Evolutionary conservation across 805 yeast genomes (phyloP).

Genomic region (Starmerella powellii): DNA sequence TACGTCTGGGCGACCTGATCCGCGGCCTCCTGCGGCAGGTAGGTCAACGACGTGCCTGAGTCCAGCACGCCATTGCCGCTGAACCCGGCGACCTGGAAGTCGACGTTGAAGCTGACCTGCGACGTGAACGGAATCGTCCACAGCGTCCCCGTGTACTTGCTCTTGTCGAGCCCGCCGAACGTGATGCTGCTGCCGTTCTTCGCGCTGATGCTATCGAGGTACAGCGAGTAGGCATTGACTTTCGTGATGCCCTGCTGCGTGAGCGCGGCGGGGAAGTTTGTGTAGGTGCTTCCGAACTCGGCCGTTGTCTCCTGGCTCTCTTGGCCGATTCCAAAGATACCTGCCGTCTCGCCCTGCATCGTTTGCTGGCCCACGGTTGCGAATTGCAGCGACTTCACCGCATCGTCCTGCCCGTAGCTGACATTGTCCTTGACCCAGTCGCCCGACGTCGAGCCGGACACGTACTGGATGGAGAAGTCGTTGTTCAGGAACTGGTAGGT

Average conservation of each 20-base stretch:
- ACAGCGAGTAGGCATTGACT: slow-evolving; percentile 37
- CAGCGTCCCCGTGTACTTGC: slow-evolving; percentile 43
- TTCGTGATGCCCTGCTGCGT: slow-evolving; percentile 34
- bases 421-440: slow-evolving; percentile 52
- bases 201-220: slow-evolving; percentile 29
- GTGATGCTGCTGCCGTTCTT: slow-evolving; percentile 8
- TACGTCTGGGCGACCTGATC: slow-evolving; percentile 10
- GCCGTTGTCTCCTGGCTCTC: slow-evolving; percentile 9
- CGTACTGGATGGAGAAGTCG: slow-evolving; percentile 24
- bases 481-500: slow-evolving; percentile 21
- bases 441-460: slow-evolving; percentile 37
- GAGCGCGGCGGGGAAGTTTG: slow-evolving; percentile 28
- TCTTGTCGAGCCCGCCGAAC: slow-evolving; percentile 61
- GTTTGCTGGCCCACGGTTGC: slow-evolving; percentile 6
- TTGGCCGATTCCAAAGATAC: slow-evolving; percentile 17
- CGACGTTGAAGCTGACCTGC: slow-evolving; percentile 11
- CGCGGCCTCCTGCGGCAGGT: slow-evolving; percentile 30
- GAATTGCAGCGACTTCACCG: slow-evolving; percentile 28
- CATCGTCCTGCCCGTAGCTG: slow-evolving; percentile 33
- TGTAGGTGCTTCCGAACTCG: slow-evolving; percentile 17
- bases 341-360: slow-evolving; percentile 9
- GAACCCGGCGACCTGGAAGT: slow-evolving; percentile 11
- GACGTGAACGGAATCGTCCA: slow-evolving; percentile 12
- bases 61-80: slow-evolving; percentile 31
- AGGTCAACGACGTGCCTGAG: slow-evolving; percentile 42